These are phyloP conservation scores for Phlebopus sp. DNA, from an alignment of 1,284 basidiomycete species.

Conservation along the genomic window DNA sequence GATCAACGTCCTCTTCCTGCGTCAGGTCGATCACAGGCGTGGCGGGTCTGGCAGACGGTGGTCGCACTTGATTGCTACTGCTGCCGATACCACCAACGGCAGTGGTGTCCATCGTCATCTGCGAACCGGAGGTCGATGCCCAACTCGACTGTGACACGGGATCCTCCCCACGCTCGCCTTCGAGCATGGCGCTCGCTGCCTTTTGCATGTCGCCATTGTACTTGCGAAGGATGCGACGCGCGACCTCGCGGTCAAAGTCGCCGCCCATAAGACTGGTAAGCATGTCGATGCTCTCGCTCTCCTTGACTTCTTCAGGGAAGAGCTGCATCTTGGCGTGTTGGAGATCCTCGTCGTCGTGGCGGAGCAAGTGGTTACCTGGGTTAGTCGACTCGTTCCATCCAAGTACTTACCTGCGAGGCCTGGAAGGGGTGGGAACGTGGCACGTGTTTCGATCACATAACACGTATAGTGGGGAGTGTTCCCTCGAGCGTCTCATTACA, in stretches of 20 bases:
- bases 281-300: constrained; percentile 25
- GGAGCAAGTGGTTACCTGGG: constrained; percentile 7
- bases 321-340: constrained; percentile 18
- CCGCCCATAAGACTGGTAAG: constrained; percentile 33
- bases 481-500: no score
- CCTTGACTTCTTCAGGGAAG: constrained; percentile 17
- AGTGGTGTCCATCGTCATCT: constrained; percentile 11
- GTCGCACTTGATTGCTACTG: constrained; percentile 17
- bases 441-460: background rate
- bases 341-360: constrained; percentile 13
- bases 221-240: constrained; percentile 52
- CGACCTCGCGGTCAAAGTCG: constrained; percentile 43
- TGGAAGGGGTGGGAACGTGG: background rate
- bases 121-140: constrained; percentile 3
- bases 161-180: constrained; percentile 45
- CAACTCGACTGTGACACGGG: constrained; percentile 2
- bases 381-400: no score
- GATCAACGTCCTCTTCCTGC: constrained; percentile 49
- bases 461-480: no score
- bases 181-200: constrained; percentile 57
- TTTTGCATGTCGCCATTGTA: constrained; percentile 58
- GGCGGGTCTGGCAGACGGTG: constrained; percentile 34
- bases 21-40: constrained; percentile 52
- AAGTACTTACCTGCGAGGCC: background rate
- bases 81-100: constrained; percentile 11